These are phyloP conservation scores for Cladosporium sp. DNA, from an alignment of 2,329 filamentous ascomycete species.

Conservation along the genomic window DNA sequence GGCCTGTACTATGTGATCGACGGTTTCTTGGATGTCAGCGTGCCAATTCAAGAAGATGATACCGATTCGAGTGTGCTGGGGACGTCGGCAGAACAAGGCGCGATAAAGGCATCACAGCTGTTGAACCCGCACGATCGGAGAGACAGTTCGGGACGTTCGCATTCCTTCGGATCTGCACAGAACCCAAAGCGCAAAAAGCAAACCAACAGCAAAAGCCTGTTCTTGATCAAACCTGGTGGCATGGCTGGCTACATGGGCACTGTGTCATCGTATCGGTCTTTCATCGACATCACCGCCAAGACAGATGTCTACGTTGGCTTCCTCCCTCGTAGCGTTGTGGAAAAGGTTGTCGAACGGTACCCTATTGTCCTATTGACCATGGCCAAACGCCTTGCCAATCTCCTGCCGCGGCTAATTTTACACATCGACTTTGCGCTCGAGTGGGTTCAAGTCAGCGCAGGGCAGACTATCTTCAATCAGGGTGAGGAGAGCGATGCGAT, in stretches of 20 bases:
- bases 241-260: conserved; percentile 93
- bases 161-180: conserved; percentile 13
- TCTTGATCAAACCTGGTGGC: conserved; percentile 90
- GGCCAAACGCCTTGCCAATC: conserved; percentile 88
- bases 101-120: conserved; percentile 40
- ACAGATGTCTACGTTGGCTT: conserved; percentile 99
- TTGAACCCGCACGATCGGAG: conserved; percentile 15
- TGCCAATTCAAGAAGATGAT: conserved; percentile 71
- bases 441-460: conserved; percentile 95
- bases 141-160: conserved; percentile 14
- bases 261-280: conserved; percentile 91
- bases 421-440: conserved; percentile 98
- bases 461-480: conserved; percentile 91
- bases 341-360: conserved; percentile 89
- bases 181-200: conserved; percentile 47
- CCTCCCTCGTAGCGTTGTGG: conserved; percentile 78
- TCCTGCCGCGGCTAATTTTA: conserved; percentile 84
- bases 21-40: conserved; percentile 90
- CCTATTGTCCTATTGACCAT: conserved; percentile 92
- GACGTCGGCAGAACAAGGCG: conserved; percentile 40
- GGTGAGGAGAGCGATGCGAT: conserved; percentile 97
- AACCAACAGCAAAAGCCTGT: conserved; percentile 69
- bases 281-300: conserved; percentile 95
- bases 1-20: conserved; percentile 97
- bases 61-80: conserved; percentile 48